Evolutionary conservation across 2,329 filamentous ascomycete genomes (phyloP).

Genomic region (Aspergillus puulaauensis): DNA sequence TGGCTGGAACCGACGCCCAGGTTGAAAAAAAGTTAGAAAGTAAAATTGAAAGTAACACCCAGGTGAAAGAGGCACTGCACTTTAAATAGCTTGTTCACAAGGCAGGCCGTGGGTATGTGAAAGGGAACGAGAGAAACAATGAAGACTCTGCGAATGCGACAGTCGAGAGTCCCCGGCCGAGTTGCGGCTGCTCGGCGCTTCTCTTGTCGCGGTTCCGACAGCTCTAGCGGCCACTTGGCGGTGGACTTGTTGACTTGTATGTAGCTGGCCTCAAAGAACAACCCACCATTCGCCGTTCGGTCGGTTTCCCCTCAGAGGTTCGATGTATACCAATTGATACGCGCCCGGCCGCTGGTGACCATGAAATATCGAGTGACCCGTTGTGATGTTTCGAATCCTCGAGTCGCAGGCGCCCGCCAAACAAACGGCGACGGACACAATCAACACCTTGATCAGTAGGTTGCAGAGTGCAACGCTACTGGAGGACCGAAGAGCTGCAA

Average conservation of each 20-base stretch:
- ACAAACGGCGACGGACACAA: constrained; percentile 94
- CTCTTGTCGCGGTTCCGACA: constrained; percentile 25
- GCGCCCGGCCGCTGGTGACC: constrained; percentile 36
- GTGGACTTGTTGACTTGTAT: constrained; percentile 6
- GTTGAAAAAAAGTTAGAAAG: neutral
- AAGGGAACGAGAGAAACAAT: constrained; percentile 7
- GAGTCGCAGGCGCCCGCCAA: constrained; percentile 80
- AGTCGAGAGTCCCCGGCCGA: constrained; percentile 1
- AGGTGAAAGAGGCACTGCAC: neutral
- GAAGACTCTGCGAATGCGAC: constrained; percentile 22
- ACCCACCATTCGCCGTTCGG: constrained; percentile 13
- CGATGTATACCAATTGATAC: constrained; percentile 30
- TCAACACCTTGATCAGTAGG: constrained; percentile 82
- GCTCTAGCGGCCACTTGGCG: constrained; percentile 20
- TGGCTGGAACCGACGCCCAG: neutral
- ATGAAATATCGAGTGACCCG: constrained; percentile 38
- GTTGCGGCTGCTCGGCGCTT: constrained; percentile 22
- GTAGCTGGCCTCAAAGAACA: constrained; percentile 16
- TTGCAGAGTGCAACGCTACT: constrained; percentile 86
- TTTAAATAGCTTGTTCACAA: neutral
- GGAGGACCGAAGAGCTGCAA: constrained; percentile 90
- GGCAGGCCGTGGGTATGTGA: constrained; percentile 4
- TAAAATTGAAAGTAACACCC: neutral
- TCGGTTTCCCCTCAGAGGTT: constrained; percentile 18
- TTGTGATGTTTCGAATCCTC: constrained; percentile 57